Base-by-base conservation (phyloP, 805 yeast species). In the Wickerhamomyces rabaulensis region DNA sequence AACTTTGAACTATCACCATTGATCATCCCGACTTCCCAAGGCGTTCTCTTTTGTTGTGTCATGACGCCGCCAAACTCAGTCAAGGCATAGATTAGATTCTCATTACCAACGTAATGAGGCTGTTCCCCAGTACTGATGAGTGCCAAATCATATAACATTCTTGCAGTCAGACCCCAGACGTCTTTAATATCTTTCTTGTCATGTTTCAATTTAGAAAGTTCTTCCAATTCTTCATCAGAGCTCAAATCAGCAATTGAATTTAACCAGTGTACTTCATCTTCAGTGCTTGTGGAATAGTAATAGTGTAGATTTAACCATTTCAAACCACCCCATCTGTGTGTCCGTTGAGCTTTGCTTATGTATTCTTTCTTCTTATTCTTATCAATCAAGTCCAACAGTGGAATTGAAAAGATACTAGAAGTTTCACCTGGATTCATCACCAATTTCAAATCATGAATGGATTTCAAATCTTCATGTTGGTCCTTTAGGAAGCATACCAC, bases 111-210 rank as follows among this genome's bases (percentile, higher is more conserved):
- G 23, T 69, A 61, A 13, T 54, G 58, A 29, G 53, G 56, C 9
- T 62, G 50, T 44, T 61, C 50, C 36, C 69, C 68, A 54, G 78
- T 52, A 4, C 76, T 67, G 9, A 84, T 70, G 47, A 72, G 73
- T 2, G 89, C 82, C 25, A 86, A 57, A 59, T 86, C 92, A 55
- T 78, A 86, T n/a, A 86, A 60, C 9, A 86, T 85, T 58, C 84
- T 84, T 3, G 91, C 92, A 0, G 94, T 86, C 33, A 86, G 65
- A 1, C 95, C 95, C 95, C 94, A 86, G 5, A 87, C 82, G 57
- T 84, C 86, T 57, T 85, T 79, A 35, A 81, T 74, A 31, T 68
- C 78, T 58, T 53, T 74, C 61, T 68, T 65, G 41, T 62, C 51
- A 35, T 66, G 53, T 63, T 64, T 33, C 57, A 61, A 48, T 27